Base-by-base conservation (phyloP, 2,329 filamentous ascomycete genomes). In the Paecilomyces variotii region DNA sequence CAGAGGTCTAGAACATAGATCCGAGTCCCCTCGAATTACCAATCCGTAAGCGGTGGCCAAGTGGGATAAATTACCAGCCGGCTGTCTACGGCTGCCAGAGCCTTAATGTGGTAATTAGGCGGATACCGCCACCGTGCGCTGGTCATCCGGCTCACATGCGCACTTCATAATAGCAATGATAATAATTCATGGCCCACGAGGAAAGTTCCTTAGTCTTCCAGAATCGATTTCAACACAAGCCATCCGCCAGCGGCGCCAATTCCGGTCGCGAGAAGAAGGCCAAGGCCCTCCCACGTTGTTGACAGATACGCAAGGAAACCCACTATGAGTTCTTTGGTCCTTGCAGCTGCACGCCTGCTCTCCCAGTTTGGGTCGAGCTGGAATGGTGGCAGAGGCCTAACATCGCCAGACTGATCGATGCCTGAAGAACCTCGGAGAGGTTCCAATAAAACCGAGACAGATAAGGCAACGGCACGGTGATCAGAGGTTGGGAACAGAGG, bases 401-500 rank as follows among this genome's bases (percentile, higher is more conserved):
- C 68, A 62, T 78, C 76, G 25, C 69, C 66, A 19, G 64, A 60
- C 30, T 62, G 61, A 49, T 61, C 59, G 68, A 69, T 57, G 54
- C 70, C 57, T 34, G 70, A 55, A 19, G 80, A 73, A 50, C 65
- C 64, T 10, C 66, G 64, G 55, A 77, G 70, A 5, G 73, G 61
- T 12, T 69, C 64, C 4, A 90, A 75, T 1, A 90, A 87, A 14
- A 97, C 81, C 0, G 79, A 77, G 6, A 87, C 79, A 3, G 88
- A 84, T 26, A 96, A 78, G 54, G 85, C 89, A 2, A 97, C 94
- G 5, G 91, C 83, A 30, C 90, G 85, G 74, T 99, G 94, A 71
- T 99, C 94, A 57, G 90, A 94, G 7, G 87, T 89, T n/a, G 84
- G 80, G 61, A 95, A 83, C 1, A 95, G 77, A 1, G 92, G 90